Base-by-base conservation (phyloP, 306 rosid species). In the Acacia crassicarpa region DNA sequence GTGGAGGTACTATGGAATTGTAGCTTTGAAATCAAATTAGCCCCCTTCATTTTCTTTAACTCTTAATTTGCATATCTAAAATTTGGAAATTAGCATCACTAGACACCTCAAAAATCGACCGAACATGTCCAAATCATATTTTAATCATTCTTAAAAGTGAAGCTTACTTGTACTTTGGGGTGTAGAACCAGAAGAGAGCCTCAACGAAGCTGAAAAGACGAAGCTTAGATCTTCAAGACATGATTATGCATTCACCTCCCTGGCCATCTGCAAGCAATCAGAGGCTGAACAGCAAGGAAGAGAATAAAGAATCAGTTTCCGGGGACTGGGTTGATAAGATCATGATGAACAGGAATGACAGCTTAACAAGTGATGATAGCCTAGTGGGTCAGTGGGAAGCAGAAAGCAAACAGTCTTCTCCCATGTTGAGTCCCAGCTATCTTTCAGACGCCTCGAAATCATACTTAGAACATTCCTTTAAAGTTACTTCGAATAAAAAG, bases 141-240 rank as follows among this genome's bases (percentile, higher is more conserved):
- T 12, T 10, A 67, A 32, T 63, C 46, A 15, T 17, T 30, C n/a
- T 72, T 66, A 65, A 67, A 41, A 44, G 27, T 40, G n/a, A 76
- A 73, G 69, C 70, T 71, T 71, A 33, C 20, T 58, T 78, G 75
- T 80, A 22, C 46, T 27, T 59, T 68, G 54, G 58, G 20, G 49
- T 69, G 67, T 78, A 91, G 97, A 90, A 33, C 63, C 88, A 74
- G 70, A 89, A 78, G 59, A 81, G 70, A 15, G 65, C 68, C 43
- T 54, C 69, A 74, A 49, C 65, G 5, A 89, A 84, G 87, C 79
- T 78, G n/a, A 93, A 90, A 88, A 80, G 91, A 49, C 77, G 85
- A 76, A 95, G 96, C 91, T 85, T 92, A 61, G 97, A 95, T 75
- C 89, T 69, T 23, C 85, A 81, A 53, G 97, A 92, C 25, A 71